Conservation (phyloP, 768 basidiomycete species). For the Mycena maculata region DNA sequence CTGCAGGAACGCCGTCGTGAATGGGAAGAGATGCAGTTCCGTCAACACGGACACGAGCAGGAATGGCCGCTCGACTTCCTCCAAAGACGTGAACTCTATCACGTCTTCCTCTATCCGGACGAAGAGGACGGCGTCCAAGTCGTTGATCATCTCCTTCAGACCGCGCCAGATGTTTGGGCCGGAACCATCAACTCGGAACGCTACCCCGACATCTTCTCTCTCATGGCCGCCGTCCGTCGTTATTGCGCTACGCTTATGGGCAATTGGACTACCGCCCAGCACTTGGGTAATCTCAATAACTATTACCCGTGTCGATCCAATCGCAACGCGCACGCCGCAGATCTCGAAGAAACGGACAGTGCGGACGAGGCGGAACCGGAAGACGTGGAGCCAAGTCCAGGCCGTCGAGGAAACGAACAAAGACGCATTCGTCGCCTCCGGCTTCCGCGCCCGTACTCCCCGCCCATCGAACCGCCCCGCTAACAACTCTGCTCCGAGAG, state of each 20-base stretch:
- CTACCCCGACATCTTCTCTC: constrained; percentile 1
- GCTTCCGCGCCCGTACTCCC: not conserved
- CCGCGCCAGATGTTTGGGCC: not conserved
- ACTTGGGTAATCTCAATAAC: not conserved
- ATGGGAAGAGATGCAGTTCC: constrained; percentile 18
- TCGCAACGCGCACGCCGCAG: not conserved
- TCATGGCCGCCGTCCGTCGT: not conserved
- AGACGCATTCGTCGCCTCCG: not conserved
- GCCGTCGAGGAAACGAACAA: not conserved
- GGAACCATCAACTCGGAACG: constrained; percentile 6
- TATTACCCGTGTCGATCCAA: constrained; percentile 9
- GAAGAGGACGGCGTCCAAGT: not conserved
- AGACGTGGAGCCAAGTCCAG: not conserved
- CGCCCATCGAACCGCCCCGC: too few species aligned
- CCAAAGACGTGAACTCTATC: not conserved
- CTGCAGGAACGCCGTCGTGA: not conserved
- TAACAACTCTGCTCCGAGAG: too few species aligned
- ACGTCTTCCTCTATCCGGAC: not conserved
- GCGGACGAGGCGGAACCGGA: not conserved
- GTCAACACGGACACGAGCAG: not conserved
- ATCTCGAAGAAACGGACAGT: not conserved
- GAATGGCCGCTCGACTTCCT: constrained; percentile 17
- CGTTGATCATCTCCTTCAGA: not conserved
- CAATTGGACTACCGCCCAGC: constrained; percentile 14
- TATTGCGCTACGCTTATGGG: constrained; percentile 2